Base-by-base conservation (phyloP, 1,284 basidiomycete genomes). In the Cystobasidium pallidum region DNA sequence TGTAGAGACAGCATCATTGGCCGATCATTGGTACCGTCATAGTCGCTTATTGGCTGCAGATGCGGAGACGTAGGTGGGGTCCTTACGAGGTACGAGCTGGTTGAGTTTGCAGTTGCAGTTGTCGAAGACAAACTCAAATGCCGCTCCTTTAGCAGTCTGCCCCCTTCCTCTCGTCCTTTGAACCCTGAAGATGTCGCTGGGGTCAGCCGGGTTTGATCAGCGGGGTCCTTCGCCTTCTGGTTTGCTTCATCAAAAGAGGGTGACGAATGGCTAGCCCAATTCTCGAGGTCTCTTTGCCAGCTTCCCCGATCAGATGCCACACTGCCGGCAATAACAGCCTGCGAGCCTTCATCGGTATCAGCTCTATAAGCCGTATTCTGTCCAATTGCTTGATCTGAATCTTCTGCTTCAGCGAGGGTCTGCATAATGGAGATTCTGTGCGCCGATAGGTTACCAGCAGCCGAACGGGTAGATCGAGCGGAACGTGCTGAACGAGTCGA, bases 401-500 rank as follows among this genome's bases (percentile, higher is more conserved):
- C 45, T 34, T 51, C 62, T 10, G 45, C 62, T 36, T 64, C 62
- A 24, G 34, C 28, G 15, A 64, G 47, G 2, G 62, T 64, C 30
- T 64, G 62, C 47, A 64, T 41, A n/a, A 51, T 64, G 13, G 62
- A 64, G 4, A 43, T 10, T 30, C 34, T 24, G 36, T 43, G 43
- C 7, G 21, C 19, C 4, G 36, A 43, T 7, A 43, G 62, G 32
- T 51, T 17, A 3, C 45, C 47, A 51, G 21, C 47, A 32, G 34
- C 45, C 7, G 62, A 49, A 15, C 45, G 34, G 26, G 2, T 52
- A 2, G 62, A 64, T 24, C 62, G 62, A 19, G 26, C 21, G 15
- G 62, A 64, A 21, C 26, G 43, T 8, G 62, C 62, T 19, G 67
- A 70, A 26, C 54, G 36, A 30, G 59, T 28, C 11, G 68, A 71